Conservation (phyloP, 768 basidiomycete genomes). For the Pisolithus orientalis region DNA sequence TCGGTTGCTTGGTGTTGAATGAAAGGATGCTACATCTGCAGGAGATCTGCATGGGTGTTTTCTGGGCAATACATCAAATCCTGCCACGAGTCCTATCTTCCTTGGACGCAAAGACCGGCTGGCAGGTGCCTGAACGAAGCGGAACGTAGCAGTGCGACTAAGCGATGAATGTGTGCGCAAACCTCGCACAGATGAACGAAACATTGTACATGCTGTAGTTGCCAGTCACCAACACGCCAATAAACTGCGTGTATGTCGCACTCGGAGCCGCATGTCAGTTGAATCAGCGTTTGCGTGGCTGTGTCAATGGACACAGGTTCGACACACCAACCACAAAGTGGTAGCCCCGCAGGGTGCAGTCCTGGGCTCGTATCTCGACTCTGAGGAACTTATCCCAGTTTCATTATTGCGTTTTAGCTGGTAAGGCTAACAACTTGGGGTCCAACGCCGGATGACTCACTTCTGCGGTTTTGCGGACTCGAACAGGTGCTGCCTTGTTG, state of each 20-base stretch:
- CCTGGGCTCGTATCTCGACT: too few species aligned
- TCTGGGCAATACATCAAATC: not conserved
- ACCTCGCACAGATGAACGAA: constrained; percentile 30
- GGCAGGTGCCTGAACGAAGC: not conserved
- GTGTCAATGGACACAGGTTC: not conserved
- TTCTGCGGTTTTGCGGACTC: too few species aligned
- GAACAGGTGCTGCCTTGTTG: too few species aligned
- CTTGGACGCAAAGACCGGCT: not conserved
- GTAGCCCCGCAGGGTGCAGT: too few species aligned
- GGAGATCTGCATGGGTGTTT: constrained; percentile 2
- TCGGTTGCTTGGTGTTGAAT: constrained; percentile 32
- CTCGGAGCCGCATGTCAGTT: not conserved
- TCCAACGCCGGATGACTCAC: too few species aligned
- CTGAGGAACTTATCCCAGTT: too few species aligned
- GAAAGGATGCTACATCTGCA: constrained; percentile 27
- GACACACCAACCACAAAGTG: not conserved
- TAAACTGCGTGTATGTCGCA: not conserved
- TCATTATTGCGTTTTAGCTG: too few species aligned
- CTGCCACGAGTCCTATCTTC: constrained; percentile 2
- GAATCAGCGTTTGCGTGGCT: too few species aligned
- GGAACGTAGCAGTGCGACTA: not conserved
- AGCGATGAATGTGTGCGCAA: not conserved
- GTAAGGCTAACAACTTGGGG: too few species aligned
- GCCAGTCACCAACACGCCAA: not conserved
- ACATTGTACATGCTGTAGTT: constrained; percentile 45